Conservation (phyloP, 75 land plant species). For the Pseudotsuga menziesii region DNA sequence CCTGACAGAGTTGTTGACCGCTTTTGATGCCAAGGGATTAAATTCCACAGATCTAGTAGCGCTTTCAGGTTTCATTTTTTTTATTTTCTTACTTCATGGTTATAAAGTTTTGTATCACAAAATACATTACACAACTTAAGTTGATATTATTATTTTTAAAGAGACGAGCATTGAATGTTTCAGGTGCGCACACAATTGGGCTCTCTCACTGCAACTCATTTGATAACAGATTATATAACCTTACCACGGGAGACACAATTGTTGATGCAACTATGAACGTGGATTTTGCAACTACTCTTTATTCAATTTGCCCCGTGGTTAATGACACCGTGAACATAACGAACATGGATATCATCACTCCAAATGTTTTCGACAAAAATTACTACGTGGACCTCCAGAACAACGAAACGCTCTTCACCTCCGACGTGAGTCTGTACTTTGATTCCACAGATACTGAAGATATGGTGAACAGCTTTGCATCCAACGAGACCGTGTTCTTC, state of each 20-base stretch:
- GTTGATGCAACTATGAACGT: background rate
- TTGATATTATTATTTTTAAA: too few relatives aligned
- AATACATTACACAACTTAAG: too few relatives aligned
- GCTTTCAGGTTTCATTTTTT: too few relatives aligned
- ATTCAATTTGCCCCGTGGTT: background rate
- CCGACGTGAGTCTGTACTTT: too few relatives aligned
- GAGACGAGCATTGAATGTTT: background rate
- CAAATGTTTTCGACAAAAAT: constrained; percentile 15
- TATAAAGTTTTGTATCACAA: too few relatives aligned
- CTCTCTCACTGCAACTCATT: background rate
- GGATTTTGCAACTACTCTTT: background rate
- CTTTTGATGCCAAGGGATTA: background rate
- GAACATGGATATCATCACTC: background rate
- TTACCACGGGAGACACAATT: background rate
- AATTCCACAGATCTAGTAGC: too few relatives aligned
- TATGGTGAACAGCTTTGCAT: too few relatives aligned
- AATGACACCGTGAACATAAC: background rate
- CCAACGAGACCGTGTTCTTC: too few relatives aligned
- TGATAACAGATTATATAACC: background rate
- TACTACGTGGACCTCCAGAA: constrained; percentile 7
- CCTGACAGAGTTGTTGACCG: background rate
- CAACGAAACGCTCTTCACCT: too few relatives aligned
- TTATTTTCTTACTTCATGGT: too few relatives aligned
- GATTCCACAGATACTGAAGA: too few relatives aligned
- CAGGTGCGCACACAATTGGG: constrained; percentile 22